These are phyloP conservation scores for Pseudozyma sp. DNA, from an alignment of 1,284 basidiomycete species.

Conservation along the genomic window DNA sequence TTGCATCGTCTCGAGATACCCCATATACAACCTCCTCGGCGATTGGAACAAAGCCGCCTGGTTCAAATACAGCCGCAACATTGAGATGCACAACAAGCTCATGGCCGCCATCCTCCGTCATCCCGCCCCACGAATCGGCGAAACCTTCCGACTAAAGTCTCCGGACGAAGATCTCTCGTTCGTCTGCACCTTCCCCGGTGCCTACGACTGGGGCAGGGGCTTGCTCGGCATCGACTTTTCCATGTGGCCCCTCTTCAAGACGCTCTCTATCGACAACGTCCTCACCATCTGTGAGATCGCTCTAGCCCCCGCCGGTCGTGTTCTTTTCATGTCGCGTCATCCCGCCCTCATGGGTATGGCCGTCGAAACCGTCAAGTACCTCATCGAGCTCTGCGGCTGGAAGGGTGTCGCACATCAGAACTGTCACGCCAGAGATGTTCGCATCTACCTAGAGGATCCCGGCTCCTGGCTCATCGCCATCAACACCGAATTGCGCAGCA, in stretches of 20 bases:
- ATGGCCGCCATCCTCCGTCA: slow-evolving; percentile 69
- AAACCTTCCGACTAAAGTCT: slow-evolving; percentile 54
- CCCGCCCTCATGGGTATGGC: slow-evolving; percentile 90
- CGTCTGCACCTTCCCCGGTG: slow-evolving; percentile 68
- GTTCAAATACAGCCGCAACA: slow-evolving; percentile 68
- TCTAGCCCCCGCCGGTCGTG: slow-evolving; percentile 87
- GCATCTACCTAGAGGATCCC: slow-evolving; percentile 79
- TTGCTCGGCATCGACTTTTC: slow-evolving; percentile 76
- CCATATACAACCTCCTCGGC: slow-evolving; percentile 66
- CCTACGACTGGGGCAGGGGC: slow-evolving; percentile 70
- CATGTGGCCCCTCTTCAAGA: slow-evolving; percentile 97
- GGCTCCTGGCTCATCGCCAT: slow-evolving; percentile 91
- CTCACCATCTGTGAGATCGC: slow-evolving; percentile 94
- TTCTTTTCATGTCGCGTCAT: slow-evolving; percentile 89
- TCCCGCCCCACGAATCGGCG: slow-evolving; percentile 63
- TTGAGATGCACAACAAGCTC: slow-evolving; percentile 67
- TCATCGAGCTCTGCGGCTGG: slow-evolving; percentile 94
- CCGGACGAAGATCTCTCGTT: slow-evolving; percentile 66
- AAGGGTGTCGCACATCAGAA: slow-evolving; percentile 76
- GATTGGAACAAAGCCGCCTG: slow-evolving; percentile 69
- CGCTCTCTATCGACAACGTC: slow-evolving; percentile 91
- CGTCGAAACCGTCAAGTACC: slow-evolving; percentile 87
- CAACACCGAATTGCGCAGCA: slow-evolving; percentile 84
- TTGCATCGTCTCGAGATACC: slow-evolving; percentile 65
- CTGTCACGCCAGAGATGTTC: slow-evolving; percentile 84